A percentile compares a stretch with the other conserved stretches of the same genome.
Evolutionary conservation across 2,329 filamentous ascomycete genomes (phyloP).

Genomic region (Hortaea werneckii): DNA sequence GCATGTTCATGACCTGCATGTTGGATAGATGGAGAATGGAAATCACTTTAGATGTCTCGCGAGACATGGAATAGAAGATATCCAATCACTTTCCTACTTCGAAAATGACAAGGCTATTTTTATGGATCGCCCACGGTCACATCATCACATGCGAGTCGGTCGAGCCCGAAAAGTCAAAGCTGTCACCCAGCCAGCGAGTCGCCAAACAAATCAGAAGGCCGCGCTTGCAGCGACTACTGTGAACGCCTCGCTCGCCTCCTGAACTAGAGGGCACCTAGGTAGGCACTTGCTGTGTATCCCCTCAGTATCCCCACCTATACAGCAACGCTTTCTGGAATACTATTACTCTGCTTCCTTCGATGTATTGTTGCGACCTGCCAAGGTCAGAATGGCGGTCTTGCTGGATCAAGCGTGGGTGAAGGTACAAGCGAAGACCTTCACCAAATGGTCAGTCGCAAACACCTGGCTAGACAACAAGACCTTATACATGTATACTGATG

Average conservation of each 20-base stretch:
- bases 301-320: not conserved
- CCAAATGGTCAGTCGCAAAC: constrained; percentile 4
- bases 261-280: not conserved
- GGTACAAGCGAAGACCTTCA: constrained; percentile 11
- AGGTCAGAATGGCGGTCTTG: constrained; percentile 7
- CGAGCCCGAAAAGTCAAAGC: too few relatives aligned
- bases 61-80: too few relatives aligned
- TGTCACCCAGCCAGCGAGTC: not conserved
- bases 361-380: not conserved
- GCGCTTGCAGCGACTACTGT: not conserved
- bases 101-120: too few relatives aligned
- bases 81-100: too few relatives aligned
- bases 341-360: not conserved
- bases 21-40: too few relatives aligned
- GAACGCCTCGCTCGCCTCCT: not conserved
- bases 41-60: too few relatives aligned
- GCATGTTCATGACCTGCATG: too few relatives aligned
- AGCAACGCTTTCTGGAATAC: not conserved
- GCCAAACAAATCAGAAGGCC: not conserved
- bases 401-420: constrained; percentile 11
- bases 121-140: too few relatives aligned
- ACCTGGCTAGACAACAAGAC: not conserved
- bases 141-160: too few relatives aligned
- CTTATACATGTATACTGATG: not conserved
- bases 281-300: not conserved